Conservation (phyloP, 331 rosid species). For the Malus hybrid region DNA sequence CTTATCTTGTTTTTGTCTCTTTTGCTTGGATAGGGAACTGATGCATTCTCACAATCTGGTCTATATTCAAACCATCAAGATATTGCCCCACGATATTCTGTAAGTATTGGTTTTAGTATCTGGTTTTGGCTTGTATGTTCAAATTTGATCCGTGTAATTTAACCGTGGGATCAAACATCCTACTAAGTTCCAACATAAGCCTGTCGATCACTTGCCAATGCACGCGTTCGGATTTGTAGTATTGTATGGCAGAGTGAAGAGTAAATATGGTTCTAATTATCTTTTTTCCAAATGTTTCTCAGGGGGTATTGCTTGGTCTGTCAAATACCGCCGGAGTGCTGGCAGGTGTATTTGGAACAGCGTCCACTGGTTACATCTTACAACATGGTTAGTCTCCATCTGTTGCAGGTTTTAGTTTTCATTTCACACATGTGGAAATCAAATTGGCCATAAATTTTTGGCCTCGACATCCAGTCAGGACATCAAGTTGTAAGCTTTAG, state of each 20-base stretch:
- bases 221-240: background rate
- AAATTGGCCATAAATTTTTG: background rate
- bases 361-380: slow-evolving; percentile 91
- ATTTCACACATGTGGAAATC: background rate
- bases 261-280: background rate
- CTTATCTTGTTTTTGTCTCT: slow-evolving; percentile 1
- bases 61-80: slow-evolving; percentile 98
- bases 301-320: slow-evolving; percentile 95
- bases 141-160: background rate
- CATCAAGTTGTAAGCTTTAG: background rate
- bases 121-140: background rate
- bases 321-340: slow-evolving; percentile 96
- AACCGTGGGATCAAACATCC: background rate
- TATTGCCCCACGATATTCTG: slow-evolving; percentile 93
- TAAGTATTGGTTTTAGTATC: slow-evolving; percentile 29
- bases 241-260: background rate
- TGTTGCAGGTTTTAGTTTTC: background rate
- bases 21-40: slow-evolving; percentile 62
- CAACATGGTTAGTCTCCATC: slow-evolving; percentile 75
- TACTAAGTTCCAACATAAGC: background rate
- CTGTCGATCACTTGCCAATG: background rate
- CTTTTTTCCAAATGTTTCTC: slow-evolving; percentile 2
- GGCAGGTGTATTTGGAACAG: slow-evolving; percentile 99
- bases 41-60: slow-evolving; percentile 98
- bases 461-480: background rate